Base-by-base conservation (phyloP, 2,329 filamentous ascomycete genomes). In the Amesomyces nigricolor region DNA sequence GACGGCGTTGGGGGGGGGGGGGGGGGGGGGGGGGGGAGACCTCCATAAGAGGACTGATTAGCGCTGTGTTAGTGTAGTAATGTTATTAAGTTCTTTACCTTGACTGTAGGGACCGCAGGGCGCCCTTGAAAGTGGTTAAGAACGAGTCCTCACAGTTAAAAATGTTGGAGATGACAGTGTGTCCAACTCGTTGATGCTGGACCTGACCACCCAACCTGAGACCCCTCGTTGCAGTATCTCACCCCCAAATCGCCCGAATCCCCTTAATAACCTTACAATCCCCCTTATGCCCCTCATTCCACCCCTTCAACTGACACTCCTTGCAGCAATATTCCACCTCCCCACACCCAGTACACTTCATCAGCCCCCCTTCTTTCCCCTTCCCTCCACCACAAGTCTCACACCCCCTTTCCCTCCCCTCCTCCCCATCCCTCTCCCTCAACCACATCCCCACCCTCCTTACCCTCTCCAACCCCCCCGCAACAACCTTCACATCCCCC, bases 241-340 rank as follows among this genome's bases (percentile, higher is more conserved):
- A 61, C 13, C 56, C 50, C 68, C 71, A 74, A 19, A 74, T 71
- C 9, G 67, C 64, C 17, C 62, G 66, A 30, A 77, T 67, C 0
- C 63, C 68, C 59, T 71, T 74, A 46, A 75, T 63, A 13, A 72
- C 65, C 63, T 75, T 76, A 57, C 75, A 77, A 51, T 75, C 73
- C 4, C 54, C 58, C 62, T 75, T 77, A 56, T 77, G 75, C 0
- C 70, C 63, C 51, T 71, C 71, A 22, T 54, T 67, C 75, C 75
- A 77, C 14, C 69, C 73, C 42, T 67, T 68, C 7, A 68, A 67
- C 58, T 77, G 75, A 46, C 75, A 77, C 16, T 68, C 69, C 74
- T 76, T 76, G 26, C 70, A 67, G 55, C 76, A 78, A 63, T 78
- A 78, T 56, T 66, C 67, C n/a, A 68, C 71, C 58, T 68, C 68